Base-by-base conservation (phyloP, 2,329 filamentous ascomycete species). In the Trichoderma koningii region DNA sequence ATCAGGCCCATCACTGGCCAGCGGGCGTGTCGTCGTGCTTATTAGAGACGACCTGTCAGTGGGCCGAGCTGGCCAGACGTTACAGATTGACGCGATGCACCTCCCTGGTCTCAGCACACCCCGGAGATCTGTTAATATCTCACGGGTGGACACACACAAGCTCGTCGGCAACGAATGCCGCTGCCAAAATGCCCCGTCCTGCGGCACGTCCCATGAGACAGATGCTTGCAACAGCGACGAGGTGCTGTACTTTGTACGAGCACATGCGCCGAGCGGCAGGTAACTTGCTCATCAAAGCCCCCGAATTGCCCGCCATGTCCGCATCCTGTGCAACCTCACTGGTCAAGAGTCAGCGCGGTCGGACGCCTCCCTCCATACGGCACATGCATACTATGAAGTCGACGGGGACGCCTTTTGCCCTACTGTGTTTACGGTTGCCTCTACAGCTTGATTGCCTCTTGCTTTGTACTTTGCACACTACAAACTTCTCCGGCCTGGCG, bases 41-140 rank as follows among this genome's bases (percentile, higher is more conserved):
- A 30, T 30, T 48, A 66, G 51, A 66, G 48, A n/a, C 42, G 44
- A 63, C 45, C 38, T 34, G 50, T 55, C 53, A 48, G 59, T 62
- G 64, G 64, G 55, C 56, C 38, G 28, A 30, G 47, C 19, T 47
- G 44, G 45, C 23, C 34, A 26, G 59, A 47, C 50, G 59, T 65
- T 65, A 57, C 64, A 63, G 64, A 63, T 55, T 62, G n/a, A 62
- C 51, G 57, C 51, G 50, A 59, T 62, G 48, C 28, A 55, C 30
- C 30, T 9, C 7, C 50, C 48, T 63, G 55, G 30, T 53, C 53
- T 47, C 41, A 62, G n/a, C 41, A 62, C 48, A 62, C 59, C 59
- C 59, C 59, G 34, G 50, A 62, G 59, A 62, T 62, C 59, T 62
- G 48, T 42, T 56, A 63, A 28, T 19, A 63, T 55, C 51, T 42